A percentile compares a stretch with the other conserved stretches of the same genome.
Conservation (phyloP, 805 yeast genomes). For the Kluyveromyces aestuarii region DNA sequence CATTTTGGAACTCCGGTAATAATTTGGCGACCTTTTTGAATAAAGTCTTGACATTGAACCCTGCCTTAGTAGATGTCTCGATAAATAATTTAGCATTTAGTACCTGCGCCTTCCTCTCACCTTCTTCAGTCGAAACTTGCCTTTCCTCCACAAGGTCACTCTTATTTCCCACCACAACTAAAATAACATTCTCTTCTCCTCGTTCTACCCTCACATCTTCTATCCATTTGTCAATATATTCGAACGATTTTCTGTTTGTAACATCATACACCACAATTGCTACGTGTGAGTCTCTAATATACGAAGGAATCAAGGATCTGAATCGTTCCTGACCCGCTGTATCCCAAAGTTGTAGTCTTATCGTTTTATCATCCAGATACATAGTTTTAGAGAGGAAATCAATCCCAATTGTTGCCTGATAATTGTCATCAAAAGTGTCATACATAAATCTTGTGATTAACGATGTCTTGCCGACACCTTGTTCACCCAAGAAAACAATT, state of each 20-base stretch:
- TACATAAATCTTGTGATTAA: slow-evolving; percentile 96
- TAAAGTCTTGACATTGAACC: slow-evolving; percentile 82
- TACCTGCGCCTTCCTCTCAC: slow-evolving; percentile 62
- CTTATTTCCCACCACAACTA: slow-evolving; percentile 90
- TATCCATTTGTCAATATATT: slow-evolving; percentile 82
- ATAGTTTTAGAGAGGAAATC: slow-evolving; percentile 90
- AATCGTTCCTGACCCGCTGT: slow-evolving; percentile 97
- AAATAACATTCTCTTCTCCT: slow-evolving; percentile 74
- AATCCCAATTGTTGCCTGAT: slow-evolving; percentile 91
- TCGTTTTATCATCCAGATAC: slow-evolving; percentile 93
- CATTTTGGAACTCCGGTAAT: slow-evolving; percentile 68
- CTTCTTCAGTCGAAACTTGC: slow-evolving; percentile 77
- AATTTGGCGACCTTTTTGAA: slow-evolving; percentile 87
- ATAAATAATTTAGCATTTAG: slow-evolving; percentile 73
- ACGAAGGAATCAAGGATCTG: slow-evolving; percentile 88
- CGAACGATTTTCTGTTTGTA: slow-evolving; percentile 77
- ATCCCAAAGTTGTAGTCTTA: slow-evolving; percentile 93
- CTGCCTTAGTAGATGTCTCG: slow-evolving; percentile 93
- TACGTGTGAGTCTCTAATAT: slow-evolving; percentile 93
- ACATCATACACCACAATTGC: slow-evolving; percentile 95
- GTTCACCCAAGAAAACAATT: slow-evolving; percentile 94
- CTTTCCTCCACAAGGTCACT: slow-evolving; percentile 73
- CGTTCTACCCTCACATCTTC: slow-evolving; percentile 91
- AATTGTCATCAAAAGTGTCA: slow-evolving; percentile 93
- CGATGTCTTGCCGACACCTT: slow-evolving; percentile 94